These are phyloP conservation scores for Avena atlantica DNA, from an alignment of 176 grass and related monocot species.

Conservation along the genomic window DNA sequence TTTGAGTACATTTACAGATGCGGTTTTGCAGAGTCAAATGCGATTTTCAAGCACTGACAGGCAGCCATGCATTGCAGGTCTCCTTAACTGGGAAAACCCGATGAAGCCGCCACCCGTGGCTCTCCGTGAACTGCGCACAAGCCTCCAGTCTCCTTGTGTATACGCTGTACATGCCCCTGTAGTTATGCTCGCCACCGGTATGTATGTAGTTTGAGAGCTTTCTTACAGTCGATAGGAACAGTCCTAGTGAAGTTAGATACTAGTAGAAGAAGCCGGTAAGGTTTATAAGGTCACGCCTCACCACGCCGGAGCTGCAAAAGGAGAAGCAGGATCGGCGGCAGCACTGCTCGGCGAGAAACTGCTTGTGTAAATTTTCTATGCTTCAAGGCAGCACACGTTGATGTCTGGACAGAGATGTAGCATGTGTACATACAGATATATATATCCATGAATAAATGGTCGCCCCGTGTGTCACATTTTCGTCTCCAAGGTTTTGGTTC, in stretches of 20 bases:
- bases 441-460: not conserved
- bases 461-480: not conserved
- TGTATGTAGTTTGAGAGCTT: conserved; percentile 33
- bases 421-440: not conserved
- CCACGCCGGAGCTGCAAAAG: not conserved
- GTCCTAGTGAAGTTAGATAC: conserved; percentile 30
- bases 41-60: not conserved
- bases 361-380: not conserved
- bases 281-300: not conserved
- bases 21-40: not conserved
- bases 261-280: not conserved
- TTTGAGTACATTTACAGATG: not conserved
- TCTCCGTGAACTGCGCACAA: conserved; percentile 45
- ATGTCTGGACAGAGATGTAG: conserved; percentile 26
- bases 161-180: conserved; percentile 58
- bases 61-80: conserved; percentile 51
- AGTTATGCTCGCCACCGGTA: conserved; percentile 41
- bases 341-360: not conserved
- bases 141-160: conserved; percentile 38
- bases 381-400: not conserved
- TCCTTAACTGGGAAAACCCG: conserved; percentile 63
- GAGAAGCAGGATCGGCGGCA: not conserved
- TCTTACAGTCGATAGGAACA: conserved; percentile 38
- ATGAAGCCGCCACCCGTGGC: conserved; percentile 55
- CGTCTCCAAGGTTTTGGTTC: not conserved